These are phyloP conservation scores for Biscutella laevigata DNA, from an alignment of 441 rosid genomes.

Conservation along the genomic window DNA sequence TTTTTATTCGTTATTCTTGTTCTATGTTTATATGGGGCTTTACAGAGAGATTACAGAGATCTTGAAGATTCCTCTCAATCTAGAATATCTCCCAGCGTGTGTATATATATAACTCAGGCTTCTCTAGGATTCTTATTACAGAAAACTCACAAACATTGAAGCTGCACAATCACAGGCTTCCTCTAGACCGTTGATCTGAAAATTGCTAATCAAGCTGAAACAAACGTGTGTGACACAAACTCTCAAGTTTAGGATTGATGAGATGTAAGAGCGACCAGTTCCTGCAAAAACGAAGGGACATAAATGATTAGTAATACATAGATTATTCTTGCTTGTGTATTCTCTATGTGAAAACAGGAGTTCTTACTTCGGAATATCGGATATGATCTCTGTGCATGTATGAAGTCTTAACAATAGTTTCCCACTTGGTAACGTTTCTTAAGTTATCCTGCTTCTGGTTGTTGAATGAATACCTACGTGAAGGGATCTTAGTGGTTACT, in stretches of 20 bases:
- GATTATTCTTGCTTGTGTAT: conserved; percentile 37
- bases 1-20: conserved; percentile 5
- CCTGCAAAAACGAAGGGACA: conserved; percentile 45
- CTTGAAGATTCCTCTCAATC: not conserved
- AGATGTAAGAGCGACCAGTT: conserved; percentile 44
- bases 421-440: conserved; percentile 57
- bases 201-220: not conserved
- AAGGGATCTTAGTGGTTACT: conserved; percentile 30
- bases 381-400: conserved; percentile 27
- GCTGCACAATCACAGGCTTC: conserved; percentile 1
- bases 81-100: not conserved
- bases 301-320: too few relatives aligned
- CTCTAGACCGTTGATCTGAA: not conserved
- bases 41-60: not conserved
- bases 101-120: not conserved
- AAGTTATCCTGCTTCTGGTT: conserved; percentile 30
- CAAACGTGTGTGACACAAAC: too few relatives aligned
- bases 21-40: not conserved
- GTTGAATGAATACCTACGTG: conserved; percentile 27
- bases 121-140: not conserved
- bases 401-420: conserved; percentile 67
- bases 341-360: conserved; percentile 18
- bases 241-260: conserved; percentile 34
- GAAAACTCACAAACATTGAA: not conserved
- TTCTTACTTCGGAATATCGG: conserved; percentile 27